Evolutionary conservation across 2,329 filamentous ascomycete species (phyloP).

Genomic region (Colletotrichum australisinense): DNA sequence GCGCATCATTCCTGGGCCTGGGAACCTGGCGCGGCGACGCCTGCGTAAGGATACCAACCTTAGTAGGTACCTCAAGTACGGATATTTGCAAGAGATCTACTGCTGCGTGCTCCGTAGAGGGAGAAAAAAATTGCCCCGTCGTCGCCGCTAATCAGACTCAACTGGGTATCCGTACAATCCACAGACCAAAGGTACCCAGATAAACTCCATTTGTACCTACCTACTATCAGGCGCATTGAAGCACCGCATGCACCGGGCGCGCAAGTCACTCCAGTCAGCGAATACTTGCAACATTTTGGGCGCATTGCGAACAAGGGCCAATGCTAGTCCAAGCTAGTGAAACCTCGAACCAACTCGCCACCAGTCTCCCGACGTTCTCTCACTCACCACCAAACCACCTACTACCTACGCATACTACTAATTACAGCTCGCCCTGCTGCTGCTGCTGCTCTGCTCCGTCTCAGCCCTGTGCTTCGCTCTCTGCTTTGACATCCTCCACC

Average conservation of each 20-base stretch:
- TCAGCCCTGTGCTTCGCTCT: conserved; percentile 30
- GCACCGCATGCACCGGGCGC: background rate
- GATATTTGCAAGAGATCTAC: background rate
- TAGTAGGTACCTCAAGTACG: no score
- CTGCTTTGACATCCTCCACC: conserved; percentile 22
- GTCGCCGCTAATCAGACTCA: conserved; percentile 27
- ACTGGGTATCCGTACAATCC: conserved; percentile 1
- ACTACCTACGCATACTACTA: no score
- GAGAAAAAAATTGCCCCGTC: conserved; percentile 31
- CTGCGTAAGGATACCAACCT: background rate
- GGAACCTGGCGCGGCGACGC: background rate
- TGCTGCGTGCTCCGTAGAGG: background rate
- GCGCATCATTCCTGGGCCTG: conserved; percentile 34
- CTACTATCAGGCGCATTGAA: background rate
- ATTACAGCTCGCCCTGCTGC: background rate
- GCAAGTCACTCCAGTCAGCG: background rate
- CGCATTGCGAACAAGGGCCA: conserved; percentile 31
- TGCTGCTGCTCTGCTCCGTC: conserved; percentile 1
- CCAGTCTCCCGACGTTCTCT: conserved; percentile 15
- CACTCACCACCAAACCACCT: background rate
- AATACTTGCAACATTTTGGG: background rate
- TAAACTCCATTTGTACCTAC: background rate
- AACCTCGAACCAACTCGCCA: conserved; percentile 34
- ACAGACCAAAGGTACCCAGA: background rate
- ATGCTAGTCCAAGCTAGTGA: conserved; percentile 33